A percentile compares a stretch with the other conserved stretches of the same genome.
These are phyloP conservation scores for Galerina marginata DNA, from an alignment of 768 basidiomycete species.

Conservation along the genomic window DNA sequence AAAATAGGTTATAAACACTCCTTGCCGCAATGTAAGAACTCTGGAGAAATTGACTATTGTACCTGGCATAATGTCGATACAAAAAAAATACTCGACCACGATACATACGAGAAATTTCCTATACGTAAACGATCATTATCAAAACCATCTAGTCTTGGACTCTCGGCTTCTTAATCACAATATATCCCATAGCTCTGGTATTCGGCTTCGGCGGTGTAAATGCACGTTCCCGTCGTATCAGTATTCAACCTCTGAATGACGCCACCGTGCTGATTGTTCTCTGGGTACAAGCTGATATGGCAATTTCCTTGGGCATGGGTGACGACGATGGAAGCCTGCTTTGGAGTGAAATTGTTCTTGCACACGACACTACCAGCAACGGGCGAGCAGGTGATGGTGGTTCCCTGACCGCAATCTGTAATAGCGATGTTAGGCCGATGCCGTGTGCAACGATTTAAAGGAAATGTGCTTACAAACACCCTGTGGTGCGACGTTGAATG, in stretches of 20 bases:
- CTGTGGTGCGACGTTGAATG: no score
- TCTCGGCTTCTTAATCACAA: neutral
- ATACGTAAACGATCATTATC: no score
- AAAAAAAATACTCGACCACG: no score
- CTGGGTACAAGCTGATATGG: slow-evolving; percentile 1
- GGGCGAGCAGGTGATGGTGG: neutral
- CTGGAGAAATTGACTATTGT: no score
- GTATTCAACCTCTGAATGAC: neutral
- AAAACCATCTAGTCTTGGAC: no score
- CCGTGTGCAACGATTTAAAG: no score
- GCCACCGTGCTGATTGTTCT: slow-evolving; percentile 1
- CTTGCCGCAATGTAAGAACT: no score
- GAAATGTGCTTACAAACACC: no score
- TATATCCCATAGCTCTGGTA: slow-evolving; percentile 8
- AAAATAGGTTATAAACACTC: no score
- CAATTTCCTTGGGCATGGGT: slow-evolving; percentile 1
- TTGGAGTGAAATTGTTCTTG: slow-evolving; percentile 1
- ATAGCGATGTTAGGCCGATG: no score
- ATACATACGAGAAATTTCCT: no score
- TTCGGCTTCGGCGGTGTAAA: neutral
- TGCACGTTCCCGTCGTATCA: slow-evolving; percentile 2
- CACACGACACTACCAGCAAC: neutral
- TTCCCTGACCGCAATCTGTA: slow-evolving; percentile 1
- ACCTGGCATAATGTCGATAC: no score
- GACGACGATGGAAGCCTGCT: slow-evolving; percentile 4